These are phyloP conservation scores for Phytopythium vexans DNA, from an alignment of 352 stramenopile species.

Conservation along the genomic window DNA sequence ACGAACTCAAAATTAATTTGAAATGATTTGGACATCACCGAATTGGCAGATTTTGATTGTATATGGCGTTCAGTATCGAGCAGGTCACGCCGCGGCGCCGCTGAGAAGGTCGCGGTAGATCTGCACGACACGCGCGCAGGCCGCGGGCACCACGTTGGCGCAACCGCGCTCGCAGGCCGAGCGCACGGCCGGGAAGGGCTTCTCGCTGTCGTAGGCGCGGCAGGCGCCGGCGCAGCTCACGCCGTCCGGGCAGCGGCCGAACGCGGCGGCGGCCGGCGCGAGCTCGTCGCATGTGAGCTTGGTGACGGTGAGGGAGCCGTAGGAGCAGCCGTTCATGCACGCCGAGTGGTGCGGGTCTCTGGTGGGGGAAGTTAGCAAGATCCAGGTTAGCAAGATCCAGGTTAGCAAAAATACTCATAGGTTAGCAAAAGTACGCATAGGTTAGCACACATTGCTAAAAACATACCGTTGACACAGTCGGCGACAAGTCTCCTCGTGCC, in stretches of 20 bases:
- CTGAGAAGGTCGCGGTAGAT: constrained; percentile 56
- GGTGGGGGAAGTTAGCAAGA: neutral
- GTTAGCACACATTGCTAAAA: neutral
- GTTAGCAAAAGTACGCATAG: no score
- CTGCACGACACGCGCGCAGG: constrained; percentile 61
- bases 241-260: constrained; percentile 41
- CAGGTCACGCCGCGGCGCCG: constrained; percentile 5
- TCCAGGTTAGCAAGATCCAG: no score
- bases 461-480: constrained; percentile 55
- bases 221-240: constrained; percentile 61
- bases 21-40: no score
- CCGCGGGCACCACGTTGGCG: constrained; percentile 54
- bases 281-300: constrained; percentile 66
- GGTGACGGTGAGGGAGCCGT: constrained; percentile 65
- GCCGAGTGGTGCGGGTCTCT: constrained; percentile 58
- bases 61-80: neutral
- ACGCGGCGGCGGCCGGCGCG: constrained; percentile 14
- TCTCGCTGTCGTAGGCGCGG: constrained; percentile 54
- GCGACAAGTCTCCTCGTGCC: constrained; percentile 70
- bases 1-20: no score
- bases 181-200: constrained; percentile 38
- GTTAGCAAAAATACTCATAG: no score
- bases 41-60: no score
- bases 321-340: constrained; percentile 78
- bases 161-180: constrained; percentile 55